phyloP scores from a whole-genome alignment of 1,139 yeast species.

The Taphrina wiesneri region DNA sequence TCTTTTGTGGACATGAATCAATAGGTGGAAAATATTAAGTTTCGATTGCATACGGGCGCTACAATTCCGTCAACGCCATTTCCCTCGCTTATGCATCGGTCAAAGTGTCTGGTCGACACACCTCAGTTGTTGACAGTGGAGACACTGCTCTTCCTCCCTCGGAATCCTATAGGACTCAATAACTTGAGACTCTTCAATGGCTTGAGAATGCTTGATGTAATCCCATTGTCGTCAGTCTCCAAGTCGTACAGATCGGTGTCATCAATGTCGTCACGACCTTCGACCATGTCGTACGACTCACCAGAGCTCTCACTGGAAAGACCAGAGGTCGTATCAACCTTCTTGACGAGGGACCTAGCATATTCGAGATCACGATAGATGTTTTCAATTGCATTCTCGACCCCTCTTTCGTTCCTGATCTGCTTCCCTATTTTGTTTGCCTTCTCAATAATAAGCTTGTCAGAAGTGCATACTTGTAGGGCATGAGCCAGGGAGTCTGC shows the following conservation, averaged over 20 bases:
- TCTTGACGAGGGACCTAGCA: slow-evolving; percentile 48
- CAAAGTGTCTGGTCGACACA: background rate
- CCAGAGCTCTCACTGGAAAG: slow-evolving; percentile 7
- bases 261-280: slow-evolving; percentile 14
- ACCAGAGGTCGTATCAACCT: background rate
- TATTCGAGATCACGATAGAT: slow-evolving; percentile 80
- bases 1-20: too few relatives aligned
- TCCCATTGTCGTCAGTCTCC: slow-evolving; percentile 14
- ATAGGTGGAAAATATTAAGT: too few relatives aligned
- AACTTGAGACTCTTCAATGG: slow-evolving; percentile 17
- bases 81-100: too few relatives aligned
- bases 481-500: slow-evolving; percentile 65
- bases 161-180: slow-evolving; percentile 14
- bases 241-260: slow-evolving; percentile 25
- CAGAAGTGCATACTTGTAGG: slow-evolving; percentile 64
- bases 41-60: too few relatives aligned
- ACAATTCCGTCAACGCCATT: too few relatives aligned
- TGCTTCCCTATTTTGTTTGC: slow-evolving; percentile 64
- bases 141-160: background rate
- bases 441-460: slow-evolving; percentile 63
- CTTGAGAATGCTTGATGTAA: slow-evolving; percentile 6
- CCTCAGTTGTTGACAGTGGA: background rate
- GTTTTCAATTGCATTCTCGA: slow-evolving; percentile 67
- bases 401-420: slow-evolving; percentile 76
- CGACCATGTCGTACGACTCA: slow-evolving; percentile 19